These are phyloP conservation scores for Cicer cuneatum DNA, from an alignment of 306 rosid species.

Conservation along the genomic window DNA sequence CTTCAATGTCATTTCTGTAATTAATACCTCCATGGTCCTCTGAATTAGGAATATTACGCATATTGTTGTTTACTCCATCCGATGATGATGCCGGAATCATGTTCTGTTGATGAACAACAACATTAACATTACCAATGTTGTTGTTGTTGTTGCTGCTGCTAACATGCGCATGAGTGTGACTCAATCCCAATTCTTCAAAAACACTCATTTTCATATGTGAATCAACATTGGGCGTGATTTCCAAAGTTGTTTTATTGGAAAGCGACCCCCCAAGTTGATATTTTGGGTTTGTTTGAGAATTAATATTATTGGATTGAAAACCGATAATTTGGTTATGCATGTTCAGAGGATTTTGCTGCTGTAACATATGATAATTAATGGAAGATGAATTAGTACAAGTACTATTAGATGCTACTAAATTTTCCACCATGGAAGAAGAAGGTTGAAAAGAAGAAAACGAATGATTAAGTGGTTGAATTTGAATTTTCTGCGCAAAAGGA, in stretches of 20 bases:
- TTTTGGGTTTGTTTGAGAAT: constrained; percentile 49
- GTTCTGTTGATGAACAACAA: constrained; percentile 48
- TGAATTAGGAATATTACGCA: constrained; percentile 22
- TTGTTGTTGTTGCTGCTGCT: constrained; percentile 25
- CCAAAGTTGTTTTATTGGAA: constrained; percentile 46
- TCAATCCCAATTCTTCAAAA: constrained; percentile 63
- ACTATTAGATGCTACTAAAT: constrained; percentile 45
- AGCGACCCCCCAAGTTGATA: constrained; percentile 37
- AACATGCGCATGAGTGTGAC: constrained; percentile 45
- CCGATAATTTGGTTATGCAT: constrained; percentile 62
- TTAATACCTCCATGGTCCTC: not conserved
- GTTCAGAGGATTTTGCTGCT: constrained; percentile 12
- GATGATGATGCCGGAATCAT: constrained; percentile 45
- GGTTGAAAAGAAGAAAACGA: constrained; percentile 40
- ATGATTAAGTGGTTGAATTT: constrained; percentile 38
- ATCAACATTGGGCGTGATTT: constrained; percentile 43
- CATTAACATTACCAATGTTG: constrained; percentile 1
- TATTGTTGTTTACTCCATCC: constrained; percentile 41
- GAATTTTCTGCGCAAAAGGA: constrained; percentile 74
- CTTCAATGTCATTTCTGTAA: constrained; percentile 8
- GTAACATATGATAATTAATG: constrained; percentile 35
- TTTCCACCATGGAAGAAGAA: constrained; percentile 45
- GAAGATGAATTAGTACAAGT: constrained; percentile 38
- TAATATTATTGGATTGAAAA: constrained; percentile 51
- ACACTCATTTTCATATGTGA: constrained; percentile 52